Evolutionary conservation across 2,329 filamentous ascomycete genomes (phyloP).

Genomic region (Pyrenophora seminiperda): DNA sequence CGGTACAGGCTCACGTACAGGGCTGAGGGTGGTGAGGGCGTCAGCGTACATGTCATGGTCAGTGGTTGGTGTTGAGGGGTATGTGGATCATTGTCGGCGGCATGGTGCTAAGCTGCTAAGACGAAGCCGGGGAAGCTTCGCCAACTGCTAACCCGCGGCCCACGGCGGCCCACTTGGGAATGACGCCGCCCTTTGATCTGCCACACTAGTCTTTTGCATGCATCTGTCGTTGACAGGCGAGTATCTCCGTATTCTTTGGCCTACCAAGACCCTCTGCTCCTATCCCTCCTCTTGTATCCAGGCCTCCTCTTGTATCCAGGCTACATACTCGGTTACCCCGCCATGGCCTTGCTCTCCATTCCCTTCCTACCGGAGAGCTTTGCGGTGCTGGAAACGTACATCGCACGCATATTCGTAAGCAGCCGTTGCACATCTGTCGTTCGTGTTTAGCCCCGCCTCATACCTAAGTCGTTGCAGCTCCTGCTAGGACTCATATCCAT

Average conservation of each 20-base stretch:
- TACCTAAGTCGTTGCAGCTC: constrained; percentile 56
- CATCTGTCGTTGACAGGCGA: neutral
- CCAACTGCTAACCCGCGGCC: constrained; percentile 9
- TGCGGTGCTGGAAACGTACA: constrained; percentile 65
- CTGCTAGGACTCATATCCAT: constrained; percentile 65
- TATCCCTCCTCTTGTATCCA: no score
- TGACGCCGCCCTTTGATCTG: constrained; percentile 2
- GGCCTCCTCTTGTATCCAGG: neutral
- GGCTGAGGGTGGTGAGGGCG: constrained; percentile 26
- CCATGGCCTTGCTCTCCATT: constrained; percentile 69
- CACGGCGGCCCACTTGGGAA: constrained; percentile 8
- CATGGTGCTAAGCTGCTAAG: neutral
- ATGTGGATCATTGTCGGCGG: neutral
- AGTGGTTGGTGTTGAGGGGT: constrained; percentile 24
- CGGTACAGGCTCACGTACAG: constrained; percentile 19
- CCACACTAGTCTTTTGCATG: neutral
- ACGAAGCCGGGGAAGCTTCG: constrained; percentile 12
- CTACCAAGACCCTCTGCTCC: no score
- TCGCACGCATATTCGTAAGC: constrained; percentile 66
- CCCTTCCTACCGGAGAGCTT: constrained; percentile 60
- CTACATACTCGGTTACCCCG: neutral
- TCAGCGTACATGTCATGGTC: constrained; percentile 13
- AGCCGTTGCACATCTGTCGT: neutral
- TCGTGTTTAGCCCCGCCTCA: constrained; percentile 24
- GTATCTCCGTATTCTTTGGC: no score